Conservation (phyloP, 371 early-diverging fungal species). For the Mucor circinelloides region DNA sequence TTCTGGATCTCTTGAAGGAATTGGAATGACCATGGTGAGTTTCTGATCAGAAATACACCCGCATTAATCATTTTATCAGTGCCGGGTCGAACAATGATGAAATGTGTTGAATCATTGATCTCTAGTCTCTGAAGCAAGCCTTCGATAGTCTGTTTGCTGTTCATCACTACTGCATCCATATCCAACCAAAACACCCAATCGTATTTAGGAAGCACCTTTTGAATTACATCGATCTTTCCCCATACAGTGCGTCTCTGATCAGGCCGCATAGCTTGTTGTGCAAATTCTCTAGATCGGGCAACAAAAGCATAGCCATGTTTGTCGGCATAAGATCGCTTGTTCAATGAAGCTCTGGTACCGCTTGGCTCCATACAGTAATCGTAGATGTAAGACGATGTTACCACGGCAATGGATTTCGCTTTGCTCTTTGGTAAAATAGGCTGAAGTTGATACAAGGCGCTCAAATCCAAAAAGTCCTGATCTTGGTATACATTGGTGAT, state of each 20-base stretch:
- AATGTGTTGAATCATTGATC: conserved; percentile 24
- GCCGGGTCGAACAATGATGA: conserved; percentile 49
- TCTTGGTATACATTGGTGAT: conserved; percentile 45
- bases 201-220: conserved; percentile 58
- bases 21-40: conserved; percentile 48
- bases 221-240: conserved; percentile 61
- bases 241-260: conserved; percentile 56
- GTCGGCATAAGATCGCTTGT: conserved; percentile 54
- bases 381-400: conserved; percentile 64
- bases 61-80: conserved; percentile 58
- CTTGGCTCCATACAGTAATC: conserved; percentile 67
- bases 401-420: conserved; percentile 34
- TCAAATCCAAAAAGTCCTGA: conserved; percentile 25
- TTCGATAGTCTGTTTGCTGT: conserved; percentile 38
- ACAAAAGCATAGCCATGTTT: conserved; percentile 59
- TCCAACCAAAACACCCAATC: conserved; percentile 69
- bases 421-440: background rate
- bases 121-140: conserved; percentile 32
- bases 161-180: conserved; percentile 62
- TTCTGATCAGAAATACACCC: conserved; percentile 59
- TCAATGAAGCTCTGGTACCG: conserved; percentile 45
- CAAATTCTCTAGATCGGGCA: conserved; percentile 56
- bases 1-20: conserved; percentile 49
- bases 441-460: conserved; percentile 1
- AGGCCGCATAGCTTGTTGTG: conserved; percentile 45